Percentiles rank a stretch among this genome's conserved stretches.
These are phyloP conservation scores for Silene conica DNA, from an alignment of 148 eudicot genomes.

Conservation along the genomic window DNA sequence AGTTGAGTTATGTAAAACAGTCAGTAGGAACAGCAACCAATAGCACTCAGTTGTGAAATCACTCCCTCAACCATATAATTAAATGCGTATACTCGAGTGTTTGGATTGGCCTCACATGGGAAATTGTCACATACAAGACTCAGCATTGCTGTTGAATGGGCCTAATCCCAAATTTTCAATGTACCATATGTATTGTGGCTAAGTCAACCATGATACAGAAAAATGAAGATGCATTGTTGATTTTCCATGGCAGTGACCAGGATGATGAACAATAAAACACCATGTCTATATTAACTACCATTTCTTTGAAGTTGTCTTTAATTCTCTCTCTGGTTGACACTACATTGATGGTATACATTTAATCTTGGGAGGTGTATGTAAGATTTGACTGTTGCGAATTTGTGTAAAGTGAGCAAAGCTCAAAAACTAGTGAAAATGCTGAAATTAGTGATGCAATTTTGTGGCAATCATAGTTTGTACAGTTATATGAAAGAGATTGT, in stretches of 20 bases:
- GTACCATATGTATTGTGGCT: not conserved
- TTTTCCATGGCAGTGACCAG: constrained; percentile 8
- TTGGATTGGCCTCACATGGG: not conserved
- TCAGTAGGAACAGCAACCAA: constrained; percentile 45
- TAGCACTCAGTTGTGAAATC: not conserved
- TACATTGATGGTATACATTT: not conserved
- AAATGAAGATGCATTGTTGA: constrained; percentile 6
- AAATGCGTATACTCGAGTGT: not conserved
- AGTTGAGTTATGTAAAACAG: constrained; percentile 54
- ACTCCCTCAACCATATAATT: not conserved
- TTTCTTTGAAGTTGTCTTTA: constrained; percentile 5
- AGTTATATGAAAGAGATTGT: not conserved
- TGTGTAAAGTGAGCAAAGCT: not conserved
- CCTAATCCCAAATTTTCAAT: not conserved
- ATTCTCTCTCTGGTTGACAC: not conserved
- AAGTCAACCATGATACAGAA: not conserved
- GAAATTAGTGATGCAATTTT: not conserved
- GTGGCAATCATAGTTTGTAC: not conserved
- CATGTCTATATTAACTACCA: constrained; percentile 12
- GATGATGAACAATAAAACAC: constrained; percentile 1
- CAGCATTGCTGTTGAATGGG: not conserved
- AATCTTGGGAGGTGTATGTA: not conserved
- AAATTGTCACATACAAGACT: not conserved
- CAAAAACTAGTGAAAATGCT: not conserved
- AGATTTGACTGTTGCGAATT: not conserved